These are phyloP conservation scores for Sodiomyces alkalinus DNA, from an alignment of 2,329 filamentous ascomycete genomes.

Conservation along the genomic window DNA sequence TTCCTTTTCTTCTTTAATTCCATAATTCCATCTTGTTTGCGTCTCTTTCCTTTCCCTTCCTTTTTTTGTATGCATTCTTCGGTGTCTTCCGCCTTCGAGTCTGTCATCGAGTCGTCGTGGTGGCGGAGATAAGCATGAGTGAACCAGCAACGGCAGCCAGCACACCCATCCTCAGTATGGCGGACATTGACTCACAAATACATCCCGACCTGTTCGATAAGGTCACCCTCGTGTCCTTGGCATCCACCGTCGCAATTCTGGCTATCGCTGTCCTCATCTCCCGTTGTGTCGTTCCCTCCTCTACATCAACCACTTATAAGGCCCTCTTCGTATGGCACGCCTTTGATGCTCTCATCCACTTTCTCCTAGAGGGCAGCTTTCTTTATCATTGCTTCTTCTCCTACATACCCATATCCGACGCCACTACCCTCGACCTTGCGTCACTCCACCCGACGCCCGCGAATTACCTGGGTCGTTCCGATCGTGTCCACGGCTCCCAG, in stretches of 20 bases:
- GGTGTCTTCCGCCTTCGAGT: too few relatives aligned
- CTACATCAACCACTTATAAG: constrained; percentile 43
- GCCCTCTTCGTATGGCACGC: constrained; percentile 89
- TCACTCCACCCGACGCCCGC: constrained; percentile 29
- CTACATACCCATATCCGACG: constrained; percentile 20
- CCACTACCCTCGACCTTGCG: constrained; percentile 17
- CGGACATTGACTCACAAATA: too few relatives aligned
- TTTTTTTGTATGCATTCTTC: too few relatives aligned
- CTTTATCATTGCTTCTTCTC: constrained; percentile 88
- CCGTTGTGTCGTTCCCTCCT: constrained; percentile 27
- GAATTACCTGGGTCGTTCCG: constrained; percentile 34
- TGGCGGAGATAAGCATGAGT: too few relatives aligned
- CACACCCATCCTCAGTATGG: too few relatives aligned
- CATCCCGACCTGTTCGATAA: constrained; percentile 43
- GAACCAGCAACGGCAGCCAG: too few relatives aligned
- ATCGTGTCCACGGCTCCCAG: constrained; percentile 41
- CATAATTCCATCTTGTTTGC: too few relatives aligned
- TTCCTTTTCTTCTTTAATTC: too few relatives aligned
- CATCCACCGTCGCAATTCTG: constrained; percentile 37
- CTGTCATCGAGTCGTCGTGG: too few relatives aligned
- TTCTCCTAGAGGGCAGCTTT: constrained; percentile 80
- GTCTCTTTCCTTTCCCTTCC: too few relatives aligned
- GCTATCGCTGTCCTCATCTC: constrained; percentile 33
- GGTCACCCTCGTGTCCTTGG: constrained; percentile 43
- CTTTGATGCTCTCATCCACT: constrained; percentile 84